A percentile compares a stretch with the other conserved stretches of the same genome.
phyloP scores from a whole-genome alignment of 805 yeast genomes.

The Kluyveromyces dobzhanskii region DNA sequence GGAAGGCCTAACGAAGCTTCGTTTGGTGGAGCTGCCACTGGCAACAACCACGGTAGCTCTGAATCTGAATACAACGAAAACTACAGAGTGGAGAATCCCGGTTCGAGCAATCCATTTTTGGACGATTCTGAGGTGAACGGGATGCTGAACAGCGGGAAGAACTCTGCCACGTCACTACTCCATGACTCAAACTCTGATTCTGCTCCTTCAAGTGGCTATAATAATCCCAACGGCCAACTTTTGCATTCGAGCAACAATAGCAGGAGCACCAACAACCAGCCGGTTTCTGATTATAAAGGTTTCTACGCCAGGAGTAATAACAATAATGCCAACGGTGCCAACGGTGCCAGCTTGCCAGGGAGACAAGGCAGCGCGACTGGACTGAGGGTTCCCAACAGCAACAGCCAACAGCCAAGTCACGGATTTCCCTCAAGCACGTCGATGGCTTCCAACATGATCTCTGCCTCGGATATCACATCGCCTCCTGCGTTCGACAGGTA shows the following conservation, averaged over 20 bases:
- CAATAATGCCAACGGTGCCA: not conserved
- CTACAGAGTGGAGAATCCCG: not conserved
- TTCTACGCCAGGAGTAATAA: slow-evolving; percentile 21
- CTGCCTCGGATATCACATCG: slow-evolving; percentile 21
- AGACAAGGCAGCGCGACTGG: not conserved
- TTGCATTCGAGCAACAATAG: not conserved
- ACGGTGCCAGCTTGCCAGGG: not conserved
- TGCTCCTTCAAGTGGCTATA: not conserved
- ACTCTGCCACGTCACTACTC: slow-evolving; percentile 7
- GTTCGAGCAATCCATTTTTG: slow-evolving; percentile 9
- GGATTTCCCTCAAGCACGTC: slow-evolving; percentile 10
- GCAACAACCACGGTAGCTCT: not conserved
- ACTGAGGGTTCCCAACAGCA: not conserved
- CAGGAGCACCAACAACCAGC: slow-evolving; percentile 1
- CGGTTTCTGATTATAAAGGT: slow-evolving; percentile 24
- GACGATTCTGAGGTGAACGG: slow-evolving; percentile 9
- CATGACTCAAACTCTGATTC: slow-evolving; percentile 1
- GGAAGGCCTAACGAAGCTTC: too few relatives aligned
- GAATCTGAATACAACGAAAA: not conserved
- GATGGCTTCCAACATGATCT: slow-evolving; percentile 7
- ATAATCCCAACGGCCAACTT: not conserved
- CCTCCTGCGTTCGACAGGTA: slow-evolving; percentile 62
- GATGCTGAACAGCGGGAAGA: slow-evolving; percentile 8
- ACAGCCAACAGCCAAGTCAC: slow-evolving; percentile 1
- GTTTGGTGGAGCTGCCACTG: too few relatives aligned